A percentile compares a stretch with the other conserved stretches of the same genome.
phyloP scores from a whole-genome alignment of 805 yeast genomes.

The Sungouiozyma ichnusensis region DNA sequence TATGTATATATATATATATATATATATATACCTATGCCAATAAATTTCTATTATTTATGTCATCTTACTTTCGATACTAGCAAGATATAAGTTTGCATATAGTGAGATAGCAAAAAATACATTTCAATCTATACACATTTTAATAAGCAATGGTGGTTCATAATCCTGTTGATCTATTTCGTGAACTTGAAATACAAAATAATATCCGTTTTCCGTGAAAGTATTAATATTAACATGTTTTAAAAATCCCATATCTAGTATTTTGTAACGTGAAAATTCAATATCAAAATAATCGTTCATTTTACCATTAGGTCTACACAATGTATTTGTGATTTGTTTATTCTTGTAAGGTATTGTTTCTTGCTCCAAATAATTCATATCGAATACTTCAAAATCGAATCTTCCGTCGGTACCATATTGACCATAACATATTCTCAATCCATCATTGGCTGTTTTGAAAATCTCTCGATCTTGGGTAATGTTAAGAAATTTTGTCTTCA shows the following conservation, averaged over 20 bases:
- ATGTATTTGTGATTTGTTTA: neutral
- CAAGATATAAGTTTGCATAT: no score
- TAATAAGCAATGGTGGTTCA: neutral
- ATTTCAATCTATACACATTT: neutral
- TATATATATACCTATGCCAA: neutral
- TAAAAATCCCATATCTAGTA: conserved; percentile 1
- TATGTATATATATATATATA: no score
- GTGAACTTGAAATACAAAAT: neutral
- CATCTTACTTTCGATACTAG: neutral
- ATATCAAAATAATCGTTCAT: conserved; percentile 2
- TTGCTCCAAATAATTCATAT: conserved; percentile 3
- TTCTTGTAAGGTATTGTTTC: neutral
- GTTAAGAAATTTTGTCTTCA: conserved; percentile 12
- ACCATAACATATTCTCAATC: conserved; percentile 18
- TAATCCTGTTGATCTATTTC: neutral
- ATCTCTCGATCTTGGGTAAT: conserved; percentile 14
- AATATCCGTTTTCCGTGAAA: neutral
- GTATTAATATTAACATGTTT: neutral
- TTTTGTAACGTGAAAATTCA: neutral
- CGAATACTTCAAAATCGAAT: conserved; percentile 18
- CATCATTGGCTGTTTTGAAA: conserved; percentile 11
- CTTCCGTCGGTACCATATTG: conserved; percentile 4
- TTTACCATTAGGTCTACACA: conserved; percentile 5
- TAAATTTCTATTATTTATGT: no score
- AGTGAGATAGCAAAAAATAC: no score